Evolutionary conservation across 1,139 yeast genomes (phyloP).

Genomic region (Pneumocystis murina): DNA sequence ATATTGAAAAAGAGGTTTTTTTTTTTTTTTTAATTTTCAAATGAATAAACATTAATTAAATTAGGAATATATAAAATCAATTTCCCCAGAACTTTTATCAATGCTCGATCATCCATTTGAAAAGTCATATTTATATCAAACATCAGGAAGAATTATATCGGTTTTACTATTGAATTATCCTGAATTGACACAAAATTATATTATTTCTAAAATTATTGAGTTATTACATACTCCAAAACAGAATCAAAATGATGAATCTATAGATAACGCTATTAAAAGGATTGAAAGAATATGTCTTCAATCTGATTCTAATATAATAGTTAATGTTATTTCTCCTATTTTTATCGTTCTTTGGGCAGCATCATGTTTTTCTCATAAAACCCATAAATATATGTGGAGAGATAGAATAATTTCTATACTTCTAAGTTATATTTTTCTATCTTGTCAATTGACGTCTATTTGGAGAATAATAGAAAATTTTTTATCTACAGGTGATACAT

Average conservation of each 20-base stretch:
- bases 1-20: background rate
- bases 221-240: background rate
- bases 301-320: slow-evolving; percentile 13
- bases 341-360: slow-evolving; percentile 47
- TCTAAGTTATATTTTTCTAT: slow-evolving; percentile 9
- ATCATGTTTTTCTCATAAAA: slow-evolving; percentile 33
- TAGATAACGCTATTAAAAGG: slow-evolving; percentile 3
- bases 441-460: slow-evolving; percentile 4
- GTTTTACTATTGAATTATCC: background rate
- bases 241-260: background rate
- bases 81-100: background rate
- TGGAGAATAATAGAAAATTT: slow-evolving; percentile 4
- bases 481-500: slow-evolving; percentile 12
- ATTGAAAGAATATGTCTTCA: slow-evolving; percentile 7
- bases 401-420: slow-evolving; percentile 24
- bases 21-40: background rate
- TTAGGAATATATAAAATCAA: background rate
- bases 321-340: slow-evolving; percentile 24
- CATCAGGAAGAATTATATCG: background rate
- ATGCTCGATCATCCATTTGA: background rate
- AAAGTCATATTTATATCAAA: background rate
- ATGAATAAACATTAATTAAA: background rate
- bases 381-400: slow-evolving; percentile 19
- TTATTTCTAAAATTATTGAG: background rate
- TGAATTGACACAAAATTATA: background rate